Base-by-base conservation (phyloP, 164 flowering plant species). In the Piper longum region DNA sequence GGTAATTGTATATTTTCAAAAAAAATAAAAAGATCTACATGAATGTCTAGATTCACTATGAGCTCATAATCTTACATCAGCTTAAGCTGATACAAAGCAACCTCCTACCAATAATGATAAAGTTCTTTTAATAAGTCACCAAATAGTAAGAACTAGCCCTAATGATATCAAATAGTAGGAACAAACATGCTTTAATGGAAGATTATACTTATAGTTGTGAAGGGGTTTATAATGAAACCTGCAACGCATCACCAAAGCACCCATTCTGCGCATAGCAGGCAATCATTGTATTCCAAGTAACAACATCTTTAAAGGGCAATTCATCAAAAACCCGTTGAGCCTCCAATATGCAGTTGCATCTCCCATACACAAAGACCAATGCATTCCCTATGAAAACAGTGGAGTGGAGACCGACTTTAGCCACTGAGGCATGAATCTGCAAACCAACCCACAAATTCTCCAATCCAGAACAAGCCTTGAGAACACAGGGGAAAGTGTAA, bases 181-280 rank as follows among this genome's bases (percentile, higher is more conserved):
- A 26, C 36, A 26, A 26, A 26, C 36, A 26, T 26, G 36, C 36
- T 26, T 2, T 26, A 26, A 26, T 26, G 36, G 36, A 26, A 26
- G 2, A 26, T 26, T 26, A 26, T 26, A 26, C 36, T 26, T 26
- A 26, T 26, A 26, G 36, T 26, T 26, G 36, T 26, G 36, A 26
- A 26, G 2, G 36, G 36, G 36, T 26, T 26, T 26, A 26, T 26
- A 26, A 26, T 26, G 36, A 26, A 26, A 26, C 36, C 48, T 60
- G 63, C 59, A 66, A 17, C 3, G 69, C 69, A 58, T 62, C 65
- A 17, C 8, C 17, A n/a, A 67, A 67, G 54, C 9, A 8, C 16
- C 61, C 70, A 44, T 67, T 62, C 55, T 67, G 70, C 3, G 65
- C 70, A 39, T 43, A 67, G 51, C 70, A 43, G 6, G 70, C 70